phyloP scores from a whole-genome alignment of 1,284 basidiomycete species.

The Irpex sp. region DNA sequence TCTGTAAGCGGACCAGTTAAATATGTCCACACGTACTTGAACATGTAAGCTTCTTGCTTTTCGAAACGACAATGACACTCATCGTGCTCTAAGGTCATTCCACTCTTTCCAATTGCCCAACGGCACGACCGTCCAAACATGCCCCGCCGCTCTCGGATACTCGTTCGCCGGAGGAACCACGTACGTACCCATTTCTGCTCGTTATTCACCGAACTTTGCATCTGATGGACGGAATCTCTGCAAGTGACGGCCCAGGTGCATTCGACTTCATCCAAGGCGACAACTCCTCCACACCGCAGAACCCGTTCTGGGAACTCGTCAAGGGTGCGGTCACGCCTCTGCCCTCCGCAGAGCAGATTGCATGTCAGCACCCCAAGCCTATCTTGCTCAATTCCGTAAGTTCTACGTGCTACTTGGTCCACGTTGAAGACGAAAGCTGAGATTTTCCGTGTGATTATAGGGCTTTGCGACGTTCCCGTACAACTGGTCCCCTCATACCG shows the following conservation, averaged over 20 bases:
- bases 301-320: constrained; percentile 81
- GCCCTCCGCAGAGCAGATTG: constrained; percentile 57
- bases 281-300: constrained; percentile 59
- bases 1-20: constrained; percentile 56
- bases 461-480: constrained; percentile 69
- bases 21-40: constrained; percentile 63
- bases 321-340: constrained; percentile 69
- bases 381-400: constrained; percentile 71
- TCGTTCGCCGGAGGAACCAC: constrained; percentile 4
- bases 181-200: constrained; percentile 17
- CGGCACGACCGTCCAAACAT: constrained; percentile 67
- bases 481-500: constrained; percentile 73
- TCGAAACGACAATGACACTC: neutral
- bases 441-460: constrained; percentile 27
- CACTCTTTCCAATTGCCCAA: constrained; percentile 65
- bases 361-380: constrained; percentile 80
- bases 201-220: neutral
- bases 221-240: neutral
- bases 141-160: constrained; percentile 74
- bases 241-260: constrained; percentile 75
- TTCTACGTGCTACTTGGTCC: constrained; percentile 11
- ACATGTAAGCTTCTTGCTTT: constrained; percentile 44
- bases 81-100: constrained; percentile 42
- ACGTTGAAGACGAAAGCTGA: neutral
- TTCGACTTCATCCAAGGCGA: constrained; percentile 81